Percentiles rank a stretch among this genome's conserved stretches.
phyloP scores from a whole-genome alignment of 192 early-diverging fungal genomes.

The Coemansia sp. region DNA sequence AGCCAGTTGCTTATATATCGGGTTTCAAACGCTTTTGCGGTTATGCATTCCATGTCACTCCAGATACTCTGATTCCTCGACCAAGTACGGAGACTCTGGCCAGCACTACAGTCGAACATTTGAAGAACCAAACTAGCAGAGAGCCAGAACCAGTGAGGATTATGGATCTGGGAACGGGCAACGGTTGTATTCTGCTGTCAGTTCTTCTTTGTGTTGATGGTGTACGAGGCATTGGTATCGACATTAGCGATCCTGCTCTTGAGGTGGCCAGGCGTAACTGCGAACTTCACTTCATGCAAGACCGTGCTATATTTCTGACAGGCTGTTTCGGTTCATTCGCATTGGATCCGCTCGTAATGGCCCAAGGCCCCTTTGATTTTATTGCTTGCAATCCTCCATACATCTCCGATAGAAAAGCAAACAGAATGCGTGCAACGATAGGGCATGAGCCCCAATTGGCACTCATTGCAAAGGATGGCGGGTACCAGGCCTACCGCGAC shows the following conservation, averaged over 20 bases:
- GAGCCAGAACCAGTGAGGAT: conserved; percentile 24
- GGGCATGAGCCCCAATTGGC: conserved; percentile 67
- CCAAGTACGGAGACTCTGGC: conserved; percentile 70
- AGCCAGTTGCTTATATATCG: conserved; percentile 29
- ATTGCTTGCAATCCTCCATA: conserved; percentile 79
- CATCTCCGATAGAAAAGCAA: conserved; percentile 47
- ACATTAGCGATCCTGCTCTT: conserved; percentile 61
- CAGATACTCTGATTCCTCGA: conserved; percentile 71
- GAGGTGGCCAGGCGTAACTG: conserved; percentile 58
- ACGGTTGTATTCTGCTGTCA: conserved; percentile 69
- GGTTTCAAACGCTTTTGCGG: conserved; percentile 61
- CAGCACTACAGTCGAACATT: conserved; percentile 39
- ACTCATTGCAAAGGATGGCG: conserved; percentile 62
- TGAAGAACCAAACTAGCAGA: neutral
- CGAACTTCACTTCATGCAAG: conserved; percentile 26
- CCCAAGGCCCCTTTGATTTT: conserved; percentile 55
- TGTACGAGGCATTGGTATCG: conserved; percentile 63
- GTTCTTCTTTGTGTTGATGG: conserved; percentile 38
- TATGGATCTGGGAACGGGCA: conserved; percentile 76
- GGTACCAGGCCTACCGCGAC: conserved; percentile 63
- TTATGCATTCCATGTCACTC: conserved; percentile 58
- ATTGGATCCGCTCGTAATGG: conserved; percentile 11
- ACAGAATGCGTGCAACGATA: conserved; percentile 36
- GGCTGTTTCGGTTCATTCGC: conserved; percentile 55
- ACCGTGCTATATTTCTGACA: conserved; percentile 35